Percentiles rank a stretch among this genome's conserved stretches.
These are phyloP conservation scores for Erysimum cheiri DNA, from an alignment of 441 rosid species.

Conservation along the genomic window DNA sequence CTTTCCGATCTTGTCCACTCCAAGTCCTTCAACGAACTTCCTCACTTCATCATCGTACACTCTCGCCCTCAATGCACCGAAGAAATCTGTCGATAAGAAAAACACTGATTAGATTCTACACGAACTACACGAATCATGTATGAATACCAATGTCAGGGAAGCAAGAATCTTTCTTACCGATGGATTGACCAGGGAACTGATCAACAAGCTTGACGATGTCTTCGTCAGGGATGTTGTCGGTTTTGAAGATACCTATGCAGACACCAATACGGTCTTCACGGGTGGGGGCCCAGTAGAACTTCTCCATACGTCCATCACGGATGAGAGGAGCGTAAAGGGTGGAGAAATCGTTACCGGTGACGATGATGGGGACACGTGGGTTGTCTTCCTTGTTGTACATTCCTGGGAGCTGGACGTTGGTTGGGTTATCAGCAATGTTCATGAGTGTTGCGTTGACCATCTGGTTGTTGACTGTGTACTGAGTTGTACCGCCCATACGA, in stretches of 20 bases:
- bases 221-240: constrained; percentile 53
- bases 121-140: neutral
- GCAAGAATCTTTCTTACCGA: constrained; percentile 53
- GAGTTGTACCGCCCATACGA: constrained; percentile 95
- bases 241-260: constrained; percentile 84
- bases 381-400: constrained; percentile 97
- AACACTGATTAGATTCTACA: constrained; percentile 1
- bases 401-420: constrained; percentile 93
- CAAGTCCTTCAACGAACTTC: constrained; percentile 71
- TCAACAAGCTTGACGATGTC: constrained; percentile 83
- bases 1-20: constrained; percentile 75
- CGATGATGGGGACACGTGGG: constrained; percentile 84
- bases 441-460: constrained; percentile 99
- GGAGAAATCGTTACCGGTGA: constrained; percentile 97
- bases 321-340: constrained; percentile 92
- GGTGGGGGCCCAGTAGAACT: constrained; percentile 98
- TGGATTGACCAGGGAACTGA: constrained; percentile 96
- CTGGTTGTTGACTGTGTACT: constrained; percentile 98
- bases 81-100: constrained; percentile 66
- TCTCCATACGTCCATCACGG: constrained; percentile 98
- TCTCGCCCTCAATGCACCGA: constrained; percentile 95
- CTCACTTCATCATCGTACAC: constrained; percentile 98
- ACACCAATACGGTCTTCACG: constrained; percentile 96
- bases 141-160: neutral
- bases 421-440: constrained; percentile 98